phyloP scores from a whole-genome alignment of 2,329 filamentous ascomycete genomes.

The Pyricularia sp. region DNA sequence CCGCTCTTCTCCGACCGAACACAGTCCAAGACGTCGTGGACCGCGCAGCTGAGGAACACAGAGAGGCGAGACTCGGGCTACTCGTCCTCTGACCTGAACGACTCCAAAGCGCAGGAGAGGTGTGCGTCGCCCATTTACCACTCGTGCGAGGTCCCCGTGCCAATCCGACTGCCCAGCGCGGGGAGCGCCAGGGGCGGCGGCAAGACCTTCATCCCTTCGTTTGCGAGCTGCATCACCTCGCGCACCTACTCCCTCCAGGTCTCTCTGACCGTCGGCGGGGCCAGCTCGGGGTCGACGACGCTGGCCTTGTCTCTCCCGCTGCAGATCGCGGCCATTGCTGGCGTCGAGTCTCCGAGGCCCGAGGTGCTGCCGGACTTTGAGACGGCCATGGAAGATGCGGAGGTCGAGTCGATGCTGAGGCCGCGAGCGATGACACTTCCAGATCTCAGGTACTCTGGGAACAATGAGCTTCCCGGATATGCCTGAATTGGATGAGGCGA shows the following conservation, averaged over 20 bases:
- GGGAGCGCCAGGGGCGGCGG: slow-evolving; percentile 16
- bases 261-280: slow-evolving; percentile 23
- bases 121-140: slow-evolving; percentile 24
- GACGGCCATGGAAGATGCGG: slow-evolving; percentile 33
- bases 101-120: slow-evolving; percentile 7
- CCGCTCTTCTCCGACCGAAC: slow-evolving; percentile 23
- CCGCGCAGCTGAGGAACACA: slow-evolving; percentile 20
- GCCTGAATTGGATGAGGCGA: neutral
- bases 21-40: slow-evolving; percentile 24
- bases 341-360: slow-evolving; percentile 11
- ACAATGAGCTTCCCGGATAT: slow-evolving; percentile 19
- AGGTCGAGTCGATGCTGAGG: slow-evolving; percentile 31
- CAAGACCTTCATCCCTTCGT: slow-evolving; percentile 45
- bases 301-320: slow-evolving; percentile 38
- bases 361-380: slow-evolving; percentile 39
- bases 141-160: slow-evolving; percentile 33
- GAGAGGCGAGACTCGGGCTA: slow-evolving; percentile 48
- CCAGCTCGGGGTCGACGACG: slow-evolving; percentile 24
- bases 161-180: slow-evolving; percentile 33
- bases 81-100: slow-evolving; percentile 19
- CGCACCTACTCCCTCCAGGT: slow-evolving; percentile 44
- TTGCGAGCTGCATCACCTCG: slow-evolving; percentile 47
- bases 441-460: slow-evolving; percentile 11
- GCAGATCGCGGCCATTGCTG: slow-evolving; percentile 37
- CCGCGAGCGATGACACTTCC: slow-evolving; percentile 31